phyloP scores from a whole-genome alignment of 1,139 yeast genomes.

The Petasospora rhodanensis region DNA sequence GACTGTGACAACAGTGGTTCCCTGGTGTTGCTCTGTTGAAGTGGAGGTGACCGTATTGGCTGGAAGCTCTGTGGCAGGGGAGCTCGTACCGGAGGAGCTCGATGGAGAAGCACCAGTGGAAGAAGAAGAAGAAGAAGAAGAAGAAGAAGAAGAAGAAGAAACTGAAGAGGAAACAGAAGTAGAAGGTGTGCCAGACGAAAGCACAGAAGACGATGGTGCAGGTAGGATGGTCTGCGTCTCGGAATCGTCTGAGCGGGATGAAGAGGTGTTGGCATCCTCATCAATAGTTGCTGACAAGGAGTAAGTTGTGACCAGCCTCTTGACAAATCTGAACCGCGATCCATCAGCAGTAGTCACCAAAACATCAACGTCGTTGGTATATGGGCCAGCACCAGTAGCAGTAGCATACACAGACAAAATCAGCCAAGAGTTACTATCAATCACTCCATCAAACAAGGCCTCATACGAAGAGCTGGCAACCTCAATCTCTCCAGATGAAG shows the following conservation, averaged over 20 bases:
- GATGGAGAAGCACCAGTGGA: background rate
- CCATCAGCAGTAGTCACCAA: conserved; percentile 2
- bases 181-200: conserved; percentile 1
- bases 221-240: background rate
- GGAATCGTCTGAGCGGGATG: too few relatives aligned
- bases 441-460: background rate
- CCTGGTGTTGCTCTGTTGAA: background rate
- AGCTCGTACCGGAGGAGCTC: background rate
- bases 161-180: conserved; percentile 1
- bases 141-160: background rate
- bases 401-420: background rate
- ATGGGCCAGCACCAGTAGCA: conserved; percentile 2
- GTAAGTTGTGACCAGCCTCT: conserved; percentile 1
- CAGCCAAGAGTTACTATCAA: background rate
- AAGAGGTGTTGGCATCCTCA: background rate
- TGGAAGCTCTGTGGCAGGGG: background rate
- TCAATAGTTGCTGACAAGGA: background rate
- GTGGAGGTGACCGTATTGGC: background rate
- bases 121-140: background rate
- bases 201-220: conserved; percentile 2
- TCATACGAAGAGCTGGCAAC: background rate
- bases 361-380: background rate
- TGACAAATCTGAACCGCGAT: background rate
- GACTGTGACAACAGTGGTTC: conserved; percentile 5
- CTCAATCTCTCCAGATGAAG: background rate